These are phyloP conservation scores for Penicillium aurantiogriseum DNA, from an alignment of 2,329 filamentous ascomycete genomes.

Conservation along the genomic window DNA sequence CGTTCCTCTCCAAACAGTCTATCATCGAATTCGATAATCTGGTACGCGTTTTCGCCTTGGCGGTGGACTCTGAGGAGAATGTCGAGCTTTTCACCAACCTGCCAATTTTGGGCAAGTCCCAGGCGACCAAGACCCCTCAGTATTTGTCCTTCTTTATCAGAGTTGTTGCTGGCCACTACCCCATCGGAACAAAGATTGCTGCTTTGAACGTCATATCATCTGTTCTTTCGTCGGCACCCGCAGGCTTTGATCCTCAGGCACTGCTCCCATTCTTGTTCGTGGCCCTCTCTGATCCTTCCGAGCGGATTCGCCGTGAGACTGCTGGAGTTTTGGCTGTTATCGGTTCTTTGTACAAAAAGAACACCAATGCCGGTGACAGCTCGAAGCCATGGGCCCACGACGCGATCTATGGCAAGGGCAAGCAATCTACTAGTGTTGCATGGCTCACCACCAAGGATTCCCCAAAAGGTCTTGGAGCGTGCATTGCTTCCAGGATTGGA, in stretches of 20 bases:
- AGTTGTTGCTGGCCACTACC: slow-evolving; percentile 70
- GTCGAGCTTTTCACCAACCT: slow-evolving; percentile 38
- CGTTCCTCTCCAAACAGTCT: slow-evolving; percentile 38
- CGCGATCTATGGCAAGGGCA: slow-evolving; percentile 62
- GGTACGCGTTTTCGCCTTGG: slow-evolving; percentile 38
- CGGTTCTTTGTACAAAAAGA: slow-evolving; percentile 50
- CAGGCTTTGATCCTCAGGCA: slow-evolving; percentile 68
- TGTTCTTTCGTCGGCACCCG: slow-evolving; percentile 51
- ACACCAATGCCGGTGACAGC: slow-evolving; percentile 43
- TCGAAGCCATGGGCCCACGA: slow-evolving; percentile 59
- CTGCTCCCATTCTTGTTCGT: slow-evolving; percentile 78
- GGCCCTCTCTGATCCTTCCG: slow-evolving; percentile 72
- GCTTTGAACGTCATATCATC: slow-evolving; percentile 66
- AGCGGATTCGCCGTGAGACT: slow-evolving; percentile 73
- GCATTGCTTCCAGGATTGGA: slow-evolving; percentile 74
- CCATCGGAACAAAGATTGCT: slow-evolving; percentile 64
- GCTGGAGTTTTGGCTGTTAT: slow-evolving; percentile 64
- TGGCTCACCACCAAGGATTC: slow-evolving; percentile 60
- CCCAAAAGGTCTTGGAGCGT: slow-evolving; percentile 61
- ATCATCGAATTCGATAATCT: slow-evolving; percentile 41
- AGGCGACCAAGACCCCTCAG: slow-evolving; percentile 60
- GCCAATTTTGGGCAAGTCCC: slow-evolving; percentile 36
- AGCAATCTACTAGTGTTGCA: slow-evolving; percentile 49
- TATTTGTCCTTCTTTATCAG: slow-evolving; percentile 74
- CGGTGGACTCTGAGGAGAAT: slow-evolving; percentile 30